Conservation (phyloP, 2,329 filamentous ascomycete species). For the Aureobasidium subglaciale region DNA sequence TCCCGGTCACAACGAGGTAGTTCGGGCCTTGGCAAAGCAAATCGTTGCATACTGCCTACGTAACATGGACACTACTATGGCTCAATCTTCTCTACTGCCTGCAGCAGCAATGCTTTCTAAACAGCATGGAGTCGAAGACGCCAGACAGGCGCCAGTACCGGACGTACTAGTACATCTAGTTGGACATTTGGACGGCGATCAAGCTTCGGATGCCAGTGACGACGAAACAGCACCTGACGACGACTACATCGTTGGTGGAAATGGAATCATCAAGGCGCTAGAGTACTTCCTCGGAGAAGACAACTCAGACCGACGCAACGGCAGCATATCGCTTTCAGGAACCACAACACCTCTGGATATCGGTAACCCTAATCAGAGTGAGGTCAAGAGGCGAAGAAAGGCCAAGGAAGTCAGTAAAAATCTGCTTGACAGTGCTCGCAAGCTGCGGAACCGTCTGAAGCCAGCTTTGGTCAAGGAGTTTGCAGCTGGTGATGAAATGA, state of each 20-base stretch:
- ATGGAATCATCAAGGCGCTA: constrained; percentile 88
- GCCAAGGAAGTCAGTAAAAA: constrained; percentile 93
- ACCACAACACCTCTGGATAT: constrained; percentile 44
- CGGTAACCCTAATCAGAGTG: constrained; percentile 28
- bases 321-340: constrained; percentile 43
- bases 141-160: constrained; percentile 58
- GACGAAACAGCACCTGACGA: constrained; percentile 71
- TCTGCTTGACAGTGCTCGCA: constrained; percentile 76
- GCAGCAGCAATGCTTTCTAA: constrained; percentile 37
- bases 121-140: constrained; percentile 41
- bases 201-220: constrained; percentile 47
- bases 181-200: constrained; percentile 54
- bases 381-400: constrained; percentile 45
- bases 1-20: constrained; percentile 75
- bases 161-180: constrained; percentile 84
- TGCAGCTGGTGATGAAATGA: constrained; percentile 62
- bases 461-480: constrained; percentile 73
- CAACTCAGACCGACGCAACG: constrained; percentile 40
- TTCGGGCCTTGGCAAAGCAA: constrained; percentile 86
- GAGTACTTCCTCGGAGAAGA: constrained; percentile 88
- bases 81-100: constrained; percentile 49
- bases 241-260: constrained; percentile 93
- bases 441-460: constrained; percentile 76
- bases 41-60: constrained; percentile 90
- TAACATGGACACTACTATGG: constrained; percentile 78